Percentiles rank a stretch among this genome's conserved stretches.
Evolutionary conservation across 1,284 basidiomycete species (phyloP).

Genomic region (Erythrobasidium hasegawianum): DNA sequence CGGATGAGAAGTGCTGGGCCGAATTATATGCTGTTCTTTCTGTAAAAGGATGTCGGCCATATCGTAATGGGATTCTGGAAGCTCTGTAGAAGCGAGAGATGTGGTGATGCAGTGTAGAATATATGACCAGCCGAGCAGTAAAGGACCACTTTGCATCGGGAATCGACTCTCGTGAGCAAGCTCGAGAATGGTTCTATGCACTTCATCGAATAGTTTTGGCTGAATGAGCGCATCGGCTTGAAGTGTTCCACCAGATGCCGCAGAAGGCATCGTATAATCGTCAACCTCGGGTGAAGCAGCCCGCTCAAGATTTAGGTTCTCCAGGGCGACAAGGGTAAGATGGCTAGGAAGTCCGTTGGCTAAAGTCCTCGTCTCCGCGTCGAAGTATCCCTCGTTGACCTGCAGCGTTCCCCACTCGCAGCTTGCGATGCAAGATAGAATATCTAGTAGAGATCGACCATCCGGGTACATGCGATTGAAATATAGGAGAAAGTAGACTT

Average conservation of each 20-base stretch:
- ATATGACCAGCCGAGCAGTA: constrained; percentile 73
- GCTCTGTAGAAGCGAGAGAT: constrained; percentile 43
- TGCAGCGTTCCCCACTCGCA: constrained; percentile 67
- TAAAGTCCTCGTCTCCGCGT: constrained; percentile 65
- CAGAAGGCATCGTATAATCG: constrained; percentile 55
- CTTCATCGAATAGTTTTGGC: constrained; percentile 49
- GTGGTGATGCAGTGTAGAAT: constrained; percentile 55
- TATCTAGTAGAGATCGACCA: constrained; percentile 59
- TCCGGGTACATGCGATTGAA: constrained; percentile 69
- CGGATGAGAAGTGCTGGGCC: constrained; percentile 13
- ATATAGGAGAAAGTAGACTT: constrained; percentile 79
- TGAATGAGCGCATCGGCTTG: constrained; percentile 48
- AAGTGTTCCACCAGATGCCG: constrained; percentile 49
- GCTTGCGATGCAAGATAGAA: constrained; percentile 63
- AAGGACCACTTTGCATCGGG: constrained; percentile 62
- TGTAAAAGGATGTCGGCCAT: constrained; percentile 38
- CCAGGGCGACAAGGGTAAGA: constrained; percentile 72
- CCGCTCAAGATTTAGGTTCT: constrained; percentile 74
- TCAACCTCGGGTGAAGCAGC: constrained; percentile 56
- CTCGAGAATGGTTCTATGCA: constrained; percentile 61
- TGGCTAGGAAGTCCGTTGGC: constrained; percentile 65
- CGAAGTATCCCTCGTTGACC: constrained; percentile 59
- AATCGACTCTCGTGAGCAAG: constrained; percentile 52
- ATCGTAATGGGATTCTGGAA: constrained; percentile 38
- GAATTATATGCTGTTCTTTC: constrained; percentile 30